These are phyloP conservation scores for Starmerella vaccinii DNA, from an alignment of 805 yeast genomes.

Conservation along the genomic window DNA sequence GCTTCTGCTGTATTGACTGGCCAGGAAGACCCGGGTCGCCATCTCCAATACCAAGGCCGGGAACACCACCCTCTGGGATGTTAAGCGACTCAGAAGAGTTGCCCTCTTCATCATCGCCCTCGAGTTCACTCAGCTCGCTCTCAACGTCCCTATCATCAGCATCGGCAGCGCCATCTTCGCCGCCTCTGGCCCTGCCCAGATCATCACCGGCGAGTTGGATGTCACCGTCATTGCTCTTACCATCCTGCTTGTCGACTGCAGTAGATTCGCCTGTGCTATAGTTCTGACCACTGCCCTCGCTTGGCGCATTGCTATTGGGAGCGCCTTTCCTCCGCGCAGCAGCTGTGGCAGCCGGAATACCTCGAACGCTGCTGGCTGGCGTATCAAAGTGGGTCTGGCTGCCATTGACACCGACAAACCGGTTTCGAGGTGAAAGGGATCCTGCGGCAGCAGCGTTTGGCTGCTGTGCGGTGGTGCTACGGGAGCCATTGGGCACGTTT, in stretches of 20 bases:
- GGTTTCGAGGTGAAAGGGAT: conserved; percentile 16
- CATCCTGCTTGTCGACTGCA: neutral
- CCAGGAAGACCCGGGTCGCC: conserved; percentile 24
- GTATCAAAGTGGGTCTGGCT: neutral
- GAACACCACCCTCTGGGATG: conserved; percentile 23
- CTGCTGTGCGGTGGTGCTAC: conserved; percentile 12
- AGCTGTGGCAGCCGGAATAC: neutral
- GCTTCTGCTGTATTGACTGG: conserved; percentile 7
- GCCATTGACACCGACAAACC: conserved; percentile 9
- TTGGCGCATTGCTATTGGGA: neutral
- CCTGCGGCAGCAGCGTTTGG: conserved; percentile 15
- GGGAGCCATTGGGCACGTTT: neutral
- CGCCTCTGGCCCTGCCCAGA: neutral
- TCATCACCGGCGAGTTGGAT: neutral
- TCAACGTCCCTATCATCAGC: neutral
- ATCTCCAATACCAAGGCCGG: conserved; percentile 24
- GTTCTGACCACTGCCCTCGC: neutral
- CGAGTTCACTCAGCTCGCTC: neutral
- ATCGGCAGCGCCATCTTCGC: neutral
- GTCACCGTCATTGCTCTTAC: neutral
- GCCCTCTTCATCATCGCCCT: neutral
- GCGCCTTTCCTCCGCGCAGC: neutral
- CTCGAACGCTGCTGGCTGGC: neutral
- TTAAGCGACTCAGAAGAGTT: conserved; percentile 10
- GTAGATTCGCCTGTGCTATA: neutral